Evolutionary conservation across 2,329 filamentous ascomycete genomes (phyloP).

Genomic region (Myriosclerotinia curreyana): DNA sequence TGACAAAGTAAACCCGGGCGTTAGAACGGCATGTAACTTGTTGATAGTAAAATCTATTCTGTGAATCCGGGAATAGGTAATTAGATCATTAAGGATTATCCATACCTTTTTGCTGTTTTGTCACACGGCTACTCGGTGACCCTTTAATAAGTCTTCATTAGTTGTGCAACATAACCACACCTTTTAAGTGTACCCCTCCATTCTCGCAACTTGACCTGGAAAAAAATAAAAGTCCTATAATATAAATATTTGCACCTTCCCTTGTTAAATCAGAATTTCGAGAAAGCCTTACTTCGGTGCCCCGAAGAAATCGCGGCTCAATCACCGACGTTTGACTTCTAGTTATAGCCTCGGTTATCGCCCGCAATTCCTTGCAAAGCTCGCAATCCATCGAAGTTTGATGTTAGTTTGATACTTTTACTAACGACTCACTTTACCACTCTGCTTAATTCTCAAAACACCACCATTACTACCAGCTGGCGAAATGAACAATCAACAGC

Average conservation of each 20-base stretch:
- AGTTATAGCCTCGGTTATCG: slow-evolving; percentile 11
- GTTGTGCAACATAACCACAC: slow-evolving; percentile 12
- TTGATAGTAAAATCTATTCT: not conserved
- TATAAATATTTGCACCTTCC: not conserved
- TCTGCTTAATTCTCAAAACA: not conserved
- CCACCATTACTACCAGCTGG: not conserved
- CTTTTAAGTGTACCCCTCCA: slow-evolving; percentile 8
- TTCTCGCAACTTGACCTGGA: not conserved
- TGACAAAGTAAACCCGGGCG: slow-evolving; percentile 11
- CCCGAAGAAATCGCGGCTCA: slow-evolving; percentile 1
- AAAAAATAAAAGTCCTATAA: not conserved
- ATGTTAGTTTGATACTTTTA: not conserved
- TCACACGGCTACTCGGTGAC: slow-evolving; percentile 18
- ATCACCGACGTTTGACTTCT: not conserved
- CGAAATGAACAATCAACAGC: slow-evolving; percentile 4
- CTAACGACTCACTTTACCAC: not conserved
- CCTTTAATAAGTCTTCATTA: not conserved
- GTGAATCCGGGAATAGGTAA: not conserved
- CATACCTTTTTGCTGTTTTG: slow-evolving; percentile 1
- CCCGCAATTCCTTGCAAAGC: not conserved
- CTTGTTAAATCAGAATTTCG: not conserved
- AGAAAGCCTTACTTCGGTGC: not conserved
- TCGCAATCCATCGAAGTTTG: not conserved
- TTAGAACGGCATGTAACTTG: slow-evolving; percentile 3
- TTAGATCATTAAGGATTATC: slow-evolving; percentile 2